Percentiles rank a stretch among this genome's conserved stretches.
Evolutionary conservation across 2,329 filamentous ascomycete genomes (phyloP).

Genomic region (Venturia oleaginea): DNA sequence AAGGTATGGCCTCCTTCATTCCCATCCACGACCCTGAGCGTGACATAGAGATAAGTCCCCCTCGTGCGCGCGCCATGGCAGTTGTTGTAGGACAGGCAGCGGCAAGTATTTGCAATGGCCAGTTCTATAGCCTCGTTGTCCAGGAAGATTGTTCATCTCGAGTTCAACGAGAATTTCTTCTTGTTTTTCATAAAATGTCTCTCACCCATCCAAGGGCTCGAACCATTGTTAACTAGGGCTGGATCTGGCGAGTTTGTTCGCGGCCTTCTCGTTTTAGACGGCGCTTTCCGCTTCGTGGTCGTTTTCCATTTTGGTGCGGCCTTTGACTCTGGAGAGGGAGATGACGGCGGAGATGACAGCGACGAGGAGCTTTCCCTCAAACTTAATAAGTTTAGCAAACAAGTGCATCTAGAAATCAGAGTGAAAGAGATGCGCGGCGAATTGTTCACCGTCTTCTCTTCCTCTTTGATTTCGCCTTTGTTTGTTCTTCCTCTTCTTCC

Average conservation of each 20-base stretch:
- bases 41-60: not conserved
- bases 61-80: not conserved
- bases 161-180: not conserved
- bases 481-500: constrained; percentile 5
- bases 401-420: not conserved
- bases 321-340: not conserved
- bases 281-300: not conserved
- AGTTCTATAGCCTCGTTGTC: not conserved
- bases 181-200: not conserved
- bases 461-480: not conserved
- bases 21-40: not conserved
- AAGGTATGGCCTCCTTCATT: not conserved
- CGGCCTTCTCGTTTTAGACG: not conserved
- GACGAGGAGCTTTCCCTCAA: not conserved
- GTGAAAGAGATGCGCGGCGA: not conserved
- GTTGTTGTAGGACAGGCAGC: not conserved
- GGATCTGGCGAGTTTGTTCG: not conserved
- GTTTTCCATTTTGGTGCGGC: not conserved
- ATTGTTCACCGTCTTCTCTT: constrained; percentile 7
- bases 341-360: not conserved
- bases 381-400: not conserved
- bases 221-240: not conserved
- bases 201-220: not conserved
- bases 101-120: not conserved
- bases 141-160: not conserved